These are phyloP conservation scores for Mucor racemosus DNA, from an alignment of 371 early-diverging fungal genomes.

Conservation along the genomic window DNA sequence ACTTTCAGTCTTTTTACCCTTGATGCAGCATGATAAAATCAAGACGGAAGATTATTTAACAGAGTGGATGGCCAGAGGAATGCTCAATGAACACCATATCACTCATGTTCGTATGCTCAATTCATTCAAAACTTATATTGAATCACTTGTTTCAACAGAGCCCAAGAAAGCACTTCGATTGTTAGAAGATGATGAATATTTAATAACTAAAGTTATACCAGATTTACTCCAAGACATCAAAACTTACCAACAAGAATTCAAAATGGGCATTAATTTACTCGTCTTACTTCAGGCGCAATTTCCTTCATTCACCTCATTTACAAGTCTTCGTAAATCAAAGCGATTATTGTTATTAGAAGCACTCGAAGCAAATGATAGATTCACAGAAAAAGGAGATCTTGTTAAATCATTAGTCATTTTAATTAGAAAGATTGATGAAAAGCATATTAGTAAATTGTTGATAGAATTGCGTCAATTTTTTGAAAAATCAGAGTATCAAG, in stretches of 20 bases:
- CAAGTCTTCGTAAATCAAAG: slow-evolving; percentile 52
- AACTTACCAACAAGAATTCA: slow-evolving; percentile 58
- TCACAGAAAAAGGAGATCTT: slow-evolving; percentile 25
- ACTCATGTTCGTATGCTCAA: slow-evolving; percentile 76
- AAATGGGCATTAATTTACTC: slow-evolving; percentile 56
- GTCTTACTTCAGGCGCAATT: slow-evolving; percentile 57
- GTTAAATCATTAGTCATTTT: slow-evolving; percentile 28
- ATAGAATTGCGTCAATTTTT: slow-evolving; percentile 13
- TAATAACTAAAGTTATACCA: slow-evolving; percentile 49
- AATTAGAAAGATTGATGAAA: slow-evolving; percentile 36
- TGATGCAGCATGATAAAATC: slow-evolving; percentile 31
- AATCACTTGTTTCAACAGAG: slow-evolving; percentile 45
- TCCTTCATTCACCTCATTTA: slow-evolving; percentile 30
- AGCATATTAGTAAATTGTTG: slow-evolving; percentile 16
- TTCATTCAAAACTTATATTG: slow-evolving; percentile 69
- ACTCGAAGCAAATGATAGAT: slow-evolving; percentile 42
- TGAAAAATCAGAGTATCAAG: slow-evolving; percentile 8
- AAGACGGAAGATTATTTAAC: slow-evolving; percentile 39
- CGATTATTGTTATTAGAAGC: slow-evolving; percentile 58
- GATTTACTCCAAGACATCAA: slow-evolving; percentile 43
- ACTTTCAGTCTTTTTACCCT: slow-evolving; percentile 68
- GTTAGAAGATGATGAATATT: slow-evolving; percentile 58
- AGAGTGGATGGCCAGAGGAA: slow-evolving; percentile 27
- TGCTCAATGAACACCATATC: slow-evolving; percentile 52
- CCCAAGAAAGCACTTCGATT: slow-evolving; percentile 56